Conservation (phyloP, 2,329 filamentous ascomycete species). For the Ceratocystiopsis minuta region DNA sequence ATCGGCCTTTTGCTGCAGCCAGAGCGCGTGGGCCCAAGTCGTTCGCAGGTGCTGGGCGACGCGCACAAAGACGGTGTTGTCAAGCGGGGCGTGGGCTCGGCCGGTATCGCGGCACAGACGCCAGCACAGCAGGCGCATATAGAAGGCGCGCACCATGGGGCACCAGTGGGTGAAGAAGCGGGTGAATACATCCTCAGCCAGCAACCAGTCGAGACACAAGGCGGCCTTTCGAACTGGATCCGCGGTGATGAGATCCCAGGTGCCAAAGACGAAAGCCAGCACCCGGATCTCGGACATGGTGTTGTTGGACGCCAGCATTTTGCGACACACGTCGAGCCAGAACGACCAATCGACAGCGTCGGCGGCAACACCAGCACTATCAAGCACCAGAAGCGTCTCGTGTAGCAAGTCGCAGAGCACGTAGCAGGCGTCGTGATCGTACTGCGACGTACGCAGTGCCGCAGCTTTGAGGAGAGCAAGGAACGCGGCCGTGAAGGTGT, state of each 20-base stretch:
- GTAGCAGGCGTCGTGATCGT: slow-evolving; percentile 69
- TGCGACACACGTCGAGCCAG: slow-evolving; percentile 65
- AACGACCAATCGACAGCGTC: slow-evolving; percentile 60
- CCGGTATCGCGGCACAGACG: slow-evolving; percentile 63
- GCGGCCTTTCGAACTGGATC: slow-evolving; percentile 49
- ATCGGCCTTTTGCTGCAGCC: slow-evolving; percentile 51
- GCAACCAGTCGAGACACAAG: slow-evolving; percentile 57
- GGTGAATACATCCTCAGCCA: slow-evolving; percentile 59
- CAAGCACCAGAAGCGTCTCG: slow-evolving; percentile 51
- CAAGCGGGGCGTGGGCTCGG: slow-evolving; percentile 43
- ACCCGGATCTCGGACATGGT: slow-evolving; percentile 79
- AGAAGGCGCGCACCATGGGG: slow-evolving; percentile 86
- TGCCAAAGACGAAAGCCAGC: slow-evolving; percentile 61
- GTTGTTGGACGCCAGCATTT: slow-evolving; percentile 68
- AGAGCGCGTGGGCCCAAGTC: slow-evolving; percentile 65
- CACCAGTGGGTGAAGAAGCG: slow-evolving; percentile 87
- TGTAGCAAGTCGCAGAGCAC: slow-evolving; percentile 84
- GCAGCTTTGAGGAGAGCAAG: slow-evolving; percentile 47
- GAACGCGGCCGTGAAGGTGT: too few relatives aligned
- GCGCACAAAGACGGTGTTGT: slow-evolving; percentile 49
- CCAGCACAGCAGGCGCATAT: slow-evolving; percentile 82
- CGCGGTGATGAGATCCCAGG: slow-evolving; percentile 56
- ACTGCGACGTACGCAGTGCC: slow-evolving; percentile 58
- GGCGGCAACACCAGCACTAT: slow-evolving; percentile 12
- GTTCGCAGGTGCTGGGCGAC: slow-evolving; percentile 51